Evolutionary conservation across 148 eudicot species (phyloP).

Genomic region (Spergularia bocconei): DNA sequence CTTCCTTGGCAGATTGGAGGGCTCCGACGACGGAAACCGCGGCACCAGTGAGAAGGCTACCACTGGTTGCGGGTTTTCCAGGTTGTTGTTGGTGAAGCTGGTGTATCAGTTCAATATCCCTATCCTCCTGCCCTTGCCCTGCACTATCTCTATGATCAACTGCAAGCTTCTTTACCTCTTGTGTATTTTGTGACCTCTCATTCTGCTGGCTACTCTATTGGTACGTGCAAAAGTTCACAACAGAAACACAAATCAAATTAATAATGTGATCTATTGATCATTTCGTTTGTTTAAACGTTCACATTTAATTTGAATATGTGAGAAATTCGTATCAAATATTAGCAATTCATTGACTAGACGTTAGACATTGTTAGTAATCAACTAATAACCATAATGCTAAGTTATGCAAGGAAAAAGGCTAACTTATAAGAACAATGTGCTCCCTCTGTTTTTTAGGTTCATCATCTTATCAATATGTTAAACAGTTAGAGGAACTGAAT

Average conservation of each 20-base stretch:
- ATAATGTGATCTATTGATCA: neutral
- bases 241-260: neutral
- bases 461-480: no score
- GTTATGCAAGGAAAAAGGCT: neutral
- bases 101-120: constrained; percentile 39
- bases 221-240: neutral
- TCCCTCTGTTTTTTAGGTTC: no score
- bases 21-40: constrained; percentile 37
- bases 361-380: no score
- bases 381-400: neutral
- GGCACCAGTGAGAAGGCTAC: constrained; percentile 35
- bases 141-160: constrained; percentile 42
- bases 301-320: no score
- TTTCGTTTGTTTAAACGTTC: no score
- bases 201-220: constrained; percentile 13
- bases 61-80: constrained; percentile 25
- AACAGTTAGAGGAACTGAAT: no score
- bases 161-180: constrained; percentile 31
- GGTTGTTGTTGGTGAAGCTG: constrained; percentile 33
- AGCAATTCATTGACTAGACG: no score
- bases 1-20: constrained; percentile 43
- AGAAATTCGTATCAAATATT: no score
- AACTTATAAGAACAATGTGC: no score
- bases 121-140: constrained; percentile 33
- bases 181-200: constrained; percentile 4